A percentile compares a stretch with the other conserved stretches of the same genome.
phyloP scores from a whole-genome alignment of 75 land plant species.

The Pseudotsuga menziesii region DNA sequence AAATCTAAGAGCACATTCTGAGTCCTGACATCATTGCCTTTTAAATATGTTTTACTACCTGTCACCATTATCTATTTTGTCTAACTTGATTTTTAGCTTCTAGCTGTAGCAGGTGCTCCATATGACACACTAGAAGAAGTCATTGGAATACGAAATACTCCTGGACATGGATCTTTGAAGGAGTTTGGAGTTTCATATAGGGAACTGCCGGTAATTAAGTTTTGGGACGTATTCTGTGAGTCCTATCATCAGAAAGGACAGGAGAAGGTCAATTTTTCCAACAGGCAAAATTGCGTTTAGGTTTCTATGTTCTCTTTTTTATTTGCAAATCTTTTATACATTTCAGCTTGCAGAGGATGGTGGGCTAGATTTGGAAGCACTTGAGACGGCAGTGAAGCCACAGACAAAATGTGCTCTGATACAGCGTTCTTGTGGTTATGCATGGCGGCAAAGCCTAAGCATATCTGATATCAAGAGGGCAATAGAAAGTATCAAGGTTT shows the following conservation, averaged over 20 bases:
- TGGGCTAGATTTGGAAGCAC: slow-evolving; percentile 76
- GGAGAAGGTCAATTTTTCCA: not conserved
- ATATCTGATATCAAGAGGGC: slow-evolving; percentile 72
- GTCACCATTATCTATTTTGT: not conserved
- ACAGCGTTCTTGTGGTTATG: slow-evolving; percentile 94
- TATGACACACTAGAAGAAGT: slow-evolving; percentile 98
- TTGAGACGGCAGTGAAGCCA: slow-evolving; percentile 56
- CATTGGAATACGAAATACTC: slow-evolving; percentile 79
- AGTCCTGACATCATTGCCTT: not conserved
- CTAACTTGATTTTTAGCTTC: slow-evolving; percentile 53
- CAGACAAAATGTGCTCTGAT: slow-evolving; percentile 91
- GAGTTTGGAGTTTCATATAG: slow-evolving; percentile 84
- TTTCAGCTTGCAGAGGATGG: slow-evolving; percentile 81
- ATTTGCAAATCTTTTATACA: not conserved
- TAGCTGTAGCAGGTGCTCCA: slow-evolving; percentile 92
- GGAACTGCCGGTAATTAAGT: slow-evolving; percentile 70
- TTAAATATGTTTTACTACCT: not conserved
- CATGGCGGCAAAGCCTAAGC: slow-evolving; percentile 85
- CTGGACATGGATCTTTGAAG: slow-evolving; percentile 73
- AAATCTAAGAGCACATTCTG: not conserved
- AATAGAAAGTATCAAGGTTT: slow-evolving; percentile 73
- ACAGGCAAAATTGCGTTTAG: not conserved
- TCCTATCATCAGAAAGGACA: not conserved
- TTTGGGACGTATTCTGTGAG: not conserved
- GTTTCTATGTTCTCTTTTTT: not conserved